Base-by-base conservation (phyloP, 805 yeast genomes). In the Monosporozyma solicola region DNA sequence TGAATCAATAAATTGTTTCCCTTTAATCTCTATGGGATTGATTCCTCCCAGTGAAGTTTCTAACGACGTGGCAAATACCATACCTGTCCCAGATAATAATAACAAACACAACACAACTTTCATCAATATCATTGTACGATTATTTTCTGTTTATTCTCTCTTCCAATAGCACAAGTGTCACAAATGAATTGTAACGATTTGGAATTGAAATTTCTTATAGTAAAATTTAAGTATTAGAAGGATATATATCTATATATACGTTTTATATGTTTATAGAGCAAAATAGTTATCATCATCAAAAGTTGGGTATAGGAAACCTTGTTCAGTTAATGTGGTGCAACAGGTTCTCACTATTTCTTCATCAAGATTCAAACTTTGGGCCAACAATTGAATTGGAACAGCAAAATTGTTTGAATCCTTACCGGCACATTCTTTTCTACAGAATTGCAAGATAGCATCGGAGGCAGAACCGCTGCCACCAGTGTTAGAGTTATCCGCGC, bases 1-100 rank as follows among this genome's bases (percentile, higher is more conserved):
- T 1, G 89, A 76, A 61, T 91, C 90, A 50, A 82, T 75, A 62
- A 92, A 92, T 61, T 83, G 85, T 32, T 82, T 80, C 1, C 88
- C 94, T 53, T 75, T 71, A 6, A 86, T 75, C 22, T 73, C 77
- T 48, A 92, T 83, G 0, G 97, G 95, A 65, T 84, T 79, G 6
- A 85, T 71, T 51, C 62, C 66, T 25, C 62, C 66, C 35, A 5
- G n/a, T 16, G 15, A 9, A 6, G 16, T 16, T 20, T 20, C 43
- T 24, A 20, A 39, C 8, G 25, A 9, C 6, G 8, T 35, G n/a
- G 39, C n/a, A 35, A 15, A 13, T 35, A 13, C 16, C 13, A 4
- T 5, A 25, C 9, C n/a, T n/a, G n/a, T 13, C 25, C 46, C 25
- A 20, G 20, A 20, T 15, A 8, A 15, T 24, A 43, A 25, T 9